Conservation (phyloP, 441 rosid genomes). For the Adansonia gregorii region DNA sequence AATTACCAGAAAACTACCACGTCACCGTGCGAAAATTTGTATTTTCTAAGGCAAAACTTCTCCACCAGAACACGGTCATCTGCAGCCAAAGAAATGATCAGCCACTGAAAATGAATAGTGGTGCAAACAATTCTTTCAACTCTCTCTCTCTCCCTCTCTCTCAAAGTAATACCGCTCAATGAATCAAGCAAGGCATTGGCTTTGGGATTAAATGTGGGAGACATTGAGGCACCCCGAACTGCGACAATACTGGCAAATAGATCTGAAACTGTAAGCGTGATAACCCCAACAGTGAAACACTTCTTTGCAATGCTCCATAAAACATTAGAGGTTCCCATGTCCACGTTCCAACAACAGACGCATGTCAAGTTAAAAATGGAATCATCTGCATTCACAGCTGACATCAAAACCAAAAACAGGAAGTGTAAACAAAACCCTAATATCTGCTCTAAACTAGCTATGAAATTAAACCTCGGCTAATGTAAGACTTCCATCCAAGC, state of each 20-base stretch:
- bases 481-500: background rate
- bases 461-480: background rate
- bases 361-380: conserved; percentile 28
- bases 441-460: background rate
- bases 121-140: background rate
- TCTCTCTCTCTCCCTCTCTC: background rate
- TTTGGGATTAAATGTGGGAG: conserved; percentile 58
- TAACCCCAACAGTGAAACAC: conserved; percentile 47
- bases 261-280: conserved; percentile 57
- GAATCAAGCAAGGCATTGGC: conserved; percentile 33
- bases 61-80: conserved; percentile 78
- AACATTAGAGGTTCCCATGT: conserved; percentile 45
- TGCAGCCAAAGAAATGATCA: conserved; percentile 36
- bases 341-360: conserved; percentile 1
- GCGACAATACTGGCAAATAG: conserved; percentile 49
- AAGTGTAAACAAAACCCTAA: conserved; percentile 5
- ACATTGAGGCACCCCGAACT: conserved; percentile 65
- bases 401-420: conserved; percentile 17
- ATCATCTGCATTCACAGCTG: conserved; percentile 32
- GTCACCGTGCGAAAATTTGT: conserved; percentile 79
- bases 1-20: conserved; percentile 73
- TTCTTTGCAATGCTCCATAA: conserved; percentile 51
- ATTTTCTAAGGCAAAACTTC: conserved; percentile 67
- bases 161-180: conserved; percentile 32
- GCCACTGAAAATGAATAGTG: conserved; percentile 17